These are phyloP conservation scores for Pseudocercospora musae DNA, from an alignment of 2,329 filamentous ascomycete species.

Conservation along the genomic window DNA sequence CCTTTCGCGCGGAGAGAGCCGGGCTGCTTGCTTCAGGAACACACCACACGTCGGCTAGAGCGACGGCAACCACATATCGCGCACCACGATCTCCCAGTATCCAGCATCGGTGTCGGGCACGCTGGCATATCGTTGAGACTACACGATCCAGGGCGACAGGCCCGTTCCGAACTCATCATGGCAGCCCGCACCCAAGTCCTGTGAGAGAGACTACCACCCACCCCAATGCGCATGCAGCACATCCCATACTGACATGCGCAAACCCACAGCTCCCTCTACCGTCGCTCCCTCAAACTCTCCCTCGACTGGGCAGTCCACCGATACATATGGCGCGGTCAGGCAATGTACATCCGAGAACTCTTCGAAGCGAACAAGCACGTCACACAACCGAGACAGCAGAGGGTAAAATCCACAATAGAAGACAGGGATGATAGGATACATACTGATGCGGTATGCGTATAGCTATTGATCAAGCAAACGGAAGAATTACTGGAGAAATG, in stretches of 20 bases:
- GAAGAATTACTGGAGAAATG: slow-evolving; percentile 85
- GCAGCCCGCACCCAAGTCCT: slow-evolving; percentile 38
- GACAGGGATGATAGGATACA: background rate
- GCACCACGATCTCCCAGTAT: background rate
- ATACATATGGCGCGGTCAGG: slow-evolving; percentile 91
- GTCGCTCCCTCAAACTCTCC: slow-evolving; percentile 85
- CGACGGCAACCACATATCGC: background rate
- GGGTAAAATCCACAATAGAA: slow-evolving; percentile 53
- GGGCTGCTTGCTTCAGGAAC: background rate
- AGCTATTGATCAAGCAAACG: slow-evolving; percentile 84
- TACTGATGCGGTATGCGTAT: background rate
- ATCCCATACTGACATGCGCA: background rate
- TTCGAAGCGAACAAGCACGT: slow-evolving; percentile 92
- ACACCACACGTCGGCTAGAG: background rate
- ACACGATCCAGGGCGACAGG: background rate
- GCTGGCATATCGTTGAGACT: background rate
- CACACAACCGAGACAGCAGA: slow-evolving; percentile 78
- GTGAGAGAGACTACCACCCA: slow-evolving; percentile 22
- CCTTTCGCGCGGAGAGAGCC: background rate
- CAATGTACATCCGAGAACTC: slow-evolving; percentile 88
- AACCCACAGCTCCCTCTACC: slow-evolving; percentile 66
- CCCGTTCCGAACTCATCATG: slow-evolving; percentile 5
- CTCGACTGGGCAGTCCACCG: slow-evolving; percentile 95
- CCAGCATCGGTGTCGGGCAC: background rate
- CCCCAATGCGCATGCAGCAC: background rate